Evolutionary conservation across 1,139 yeast species (phyloP), one percentile per base, ranked within the genome.

Genomic region (Geotrichum carabidarum): DNA sequence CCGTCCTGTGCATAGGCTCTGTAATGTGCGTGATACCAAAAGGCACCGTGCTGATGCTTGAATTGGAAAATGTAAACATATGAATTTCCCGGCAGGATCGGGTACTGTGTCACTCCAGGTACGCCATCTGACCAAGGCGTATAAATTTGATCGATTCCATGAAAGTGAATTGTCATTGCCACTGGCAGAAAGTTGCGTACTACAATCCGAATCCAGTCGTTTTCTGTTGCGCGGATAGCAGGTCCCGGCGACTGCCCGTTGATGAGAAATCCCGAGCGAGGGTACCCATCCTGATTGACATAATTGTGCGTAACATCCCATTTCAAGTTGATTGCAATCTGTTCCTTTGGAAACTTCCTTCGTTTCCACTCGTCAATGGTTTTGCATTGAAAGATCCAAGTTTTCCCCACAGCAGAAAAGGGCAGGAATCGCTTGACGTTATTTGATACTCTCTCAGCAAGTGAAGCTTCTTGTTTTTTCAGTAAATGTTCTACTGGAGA

Each of bases 61-160:
- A 67, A 60, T 48, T 68, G 68, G 55, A 71, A 70, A 7, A 58
- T 55, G 53, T 72, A 66, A 1, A 62, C 60, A 54, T 62, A 71
- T 3, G 63, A 53, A 3, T 65, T 68, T 4, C 75, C 75, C 44
- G 66, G 62, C 3, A 61, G 50, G 30, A 71, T 70, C 2, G 74
- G 72, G 41, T 62, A 62, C 53, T 71, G 74, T 0, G 74, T 66
- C 3, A 71, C 56, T 4, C 75, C 75, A 11, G 75, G 68, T 11
- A 68, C 71, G 12, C 76, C 75, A 54, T 72, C 76, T 1, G 71
- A 62, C 70, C 71, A 71, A 1, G 73, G 71, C 0, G 75, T 70
- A 7, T 69, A 69, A 27, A 58, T 59, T 53, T 72, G 75, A 18
- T 70, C 62, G 17, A 72, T 65, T 0, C 75, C 75, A 56, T 72